Percentiles rank a stretch among this genome's conserved stretches.
phyloP scores from a whole-genome alignment of 2,329 filamentous ascomycete species.

The Alternaria angustiovoidea region DNA sequence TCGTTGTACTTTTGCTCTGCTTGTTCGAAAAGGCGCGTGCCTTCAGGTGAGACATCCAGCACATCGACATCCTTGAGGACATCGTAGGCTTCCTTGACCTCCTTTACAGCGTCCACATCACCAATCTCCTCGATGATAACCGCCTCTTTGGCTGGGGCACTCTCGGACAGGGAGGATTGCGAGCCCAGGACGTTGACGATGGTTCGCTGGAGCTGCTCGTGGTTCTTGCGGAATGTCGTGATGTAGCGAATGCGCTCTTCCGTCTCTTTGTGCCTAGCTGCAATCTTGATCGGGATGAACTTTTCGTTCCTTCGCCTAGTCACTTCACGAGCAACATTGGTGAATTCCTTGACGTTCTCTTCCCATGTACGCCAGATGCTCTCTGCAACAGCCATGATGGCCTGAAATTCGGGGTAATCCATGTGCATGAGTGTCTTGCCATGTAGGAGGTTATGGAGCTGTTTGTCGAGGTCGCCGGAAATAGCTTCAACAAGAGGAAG shows the following conservation, averaged over 20 bases:
- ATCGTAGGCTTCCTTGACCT: conserved; percentile 93
- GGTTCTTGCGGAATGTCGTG: conserved; percentile 91
- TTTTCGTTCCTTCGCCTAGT: conserved; percentile 93
- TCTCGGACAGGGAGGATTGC: conserved; percentile 53
- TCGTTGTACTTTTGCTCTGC: conserved; percentile 98
- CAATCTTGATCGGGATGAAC: conserved; percentile 98
- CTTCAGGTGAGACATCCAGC: conserved; percentile 87
- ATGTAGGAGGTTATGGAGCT: conserved; percentile 84
- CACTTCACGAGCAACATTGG: conserved; percentile 94
- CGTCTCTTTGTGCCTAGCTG: conserved; percentile 83
- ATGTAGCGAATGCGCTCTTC: conserved; percentile 94
- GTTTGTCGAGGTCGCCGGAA: conserved; percentile 87
- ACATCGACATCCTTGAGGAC: conserved; percentile 94
- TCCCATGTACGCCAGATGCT: conserved; percentile 94
- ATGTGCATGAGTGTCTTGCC: conserved; percentile 90
- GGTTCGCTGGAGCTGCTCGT: conserved; percentile 95
- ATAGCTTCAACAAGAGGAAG: conserved; percentile 96
- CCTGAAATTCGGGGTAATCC: conserved; percentile 88
- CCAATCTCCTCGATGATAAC: conserved; percentile 92
- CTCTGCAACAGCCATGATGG: conserved; percentile 82
- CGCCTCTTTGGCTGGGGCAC: conserved; percentile 51
- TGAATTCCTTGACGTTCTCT: conserved; percentile 96
- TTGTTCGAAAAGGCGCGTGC: conserved; percentile 89
- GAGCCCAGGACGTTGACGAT: conserved; percentile 96
- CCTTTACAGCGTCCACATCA: conserved; percentile 95